Evolutionary conservation across 108 stramenopile species (phyloP).

Genomic region (Pseudonitzschia multiseries): DNA sequence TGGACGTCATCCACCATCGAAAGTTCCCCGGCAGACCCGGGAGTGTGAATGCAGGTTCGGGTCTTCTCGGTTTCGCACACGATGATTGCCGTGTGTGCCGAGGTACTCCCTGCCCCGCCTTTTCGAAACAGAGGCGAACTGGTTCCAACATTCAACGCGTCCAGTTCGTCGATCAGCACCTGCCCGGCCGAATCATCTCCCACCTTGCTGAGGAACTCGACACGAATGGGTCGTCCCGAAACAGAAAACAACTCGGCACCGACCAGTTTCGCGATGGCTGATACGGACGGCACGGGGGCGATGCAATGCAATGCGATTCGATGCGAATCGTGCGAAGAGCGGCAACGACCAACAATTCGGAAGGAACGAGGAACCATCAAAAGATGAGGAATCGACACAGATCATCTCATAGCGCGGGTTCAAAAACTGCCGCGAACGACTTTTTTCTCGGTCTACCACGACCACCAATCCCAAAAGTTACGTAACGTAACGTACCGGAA

Average conservation of each 20-base stretch:
- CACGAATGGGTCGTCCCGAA: conserved; percentile 3
- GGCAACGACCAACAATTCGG: no score
- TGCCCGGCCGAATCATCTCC: conserved; percentile 41
- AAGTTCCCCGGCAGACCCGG: conserved; percentile 46
- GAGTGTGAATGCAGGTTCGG: conserved; percentile 53
- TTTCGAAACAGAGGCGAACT: conserved; percentile 38
- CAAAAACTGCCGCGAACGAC: no score
- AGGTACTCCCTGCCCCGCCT: conserved; percentile 29
- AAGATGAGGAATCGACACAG: neutral
- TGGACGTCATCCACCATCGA: conserved; percentile 27
- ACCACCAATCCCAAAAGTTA: conserved; percentile 1
- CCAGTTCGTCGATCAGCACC: conserved; percentile 30
- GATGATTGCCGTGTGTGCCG: conserved; percentile 42
- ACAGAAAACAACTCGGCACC: neutral
- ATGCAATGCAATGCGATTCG: no score
- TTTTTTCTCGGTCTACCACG: no score
- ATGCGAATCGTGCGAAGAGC: no score
- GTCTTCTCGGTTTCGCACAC: conserved; percentile 40
- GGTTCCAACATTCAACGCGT: conserved; percentile 32
- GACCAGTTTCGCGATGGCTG: conserved; percentile 1
- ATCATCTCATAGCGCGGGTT: no score
- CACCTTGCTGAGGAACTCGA: conserved; percentile 44
- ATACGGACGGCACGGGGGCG: neutral
- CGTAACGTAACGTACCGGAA: conserved; percentile 27
- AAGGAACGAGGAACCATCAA: neutral